Base-by-base conservation (phyloP, 2,329 filamentous ascomycete species). In the Aureobasidium sp. region DNA sequence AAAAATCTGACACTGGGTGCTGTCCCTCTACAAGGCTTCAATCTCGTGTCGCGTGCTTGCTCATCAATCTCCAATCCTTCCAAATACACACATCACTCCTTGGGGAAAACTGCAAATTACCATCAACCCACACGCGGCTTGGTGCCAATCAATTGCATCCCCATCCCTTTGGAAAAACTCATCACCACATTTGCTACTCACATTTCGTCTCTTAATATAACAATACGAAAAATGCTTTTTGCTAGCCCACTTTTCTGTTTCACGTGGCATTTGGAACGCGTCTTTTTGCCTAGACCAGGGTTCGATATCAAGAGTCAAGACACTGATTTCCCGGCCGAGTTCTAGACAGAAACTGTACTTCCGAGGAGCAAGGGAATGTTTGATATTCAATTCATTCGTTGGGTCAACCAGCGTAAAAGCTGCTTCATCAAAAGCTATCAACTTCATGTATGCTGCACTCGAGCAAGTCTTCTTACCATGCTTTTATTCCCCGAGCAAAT, bases 121-220 rank as follows among this genome's bases (percentile, higher is more conserved):
- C 19, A 37, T 50, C 47, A 37, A 23, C 25, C 47, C 47, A 53
- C 49, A 19, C 50, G 13, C 50, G 50, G 35, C 50, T 54, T 31
- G n/a, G 9, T 21, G 50, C 50, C 38, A 55, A 43, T 43, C 37
- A 55, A 43, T 37, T 21, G n/a, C 25, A 42, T 17, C 10, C 27
- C 17, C 37, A 43, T 33, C 37, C 50, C 15, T 29, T 51, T 7
- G 9, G 31, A 40, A 33, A 55, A 33, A 23, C 25, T 55, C 51
- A 55, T 55, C 51, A 55, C 51, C 51, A 43, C 51, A 55, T 55
- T 33, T 25, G n/a, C 23, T 31, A 1, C 11, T 31, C 37, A 15
- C n/a, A 55, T 31, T 55, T 55, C 38, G 37, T 43, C 6, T 43
- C 38, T 23, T 55, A 55, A 55, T 55, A 42, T 55, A 55, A 42